phyloP scores from a whole-genome alignment of 2,329 filamentous ascomycete species.

The Didymellaceae sp. region DNA sequence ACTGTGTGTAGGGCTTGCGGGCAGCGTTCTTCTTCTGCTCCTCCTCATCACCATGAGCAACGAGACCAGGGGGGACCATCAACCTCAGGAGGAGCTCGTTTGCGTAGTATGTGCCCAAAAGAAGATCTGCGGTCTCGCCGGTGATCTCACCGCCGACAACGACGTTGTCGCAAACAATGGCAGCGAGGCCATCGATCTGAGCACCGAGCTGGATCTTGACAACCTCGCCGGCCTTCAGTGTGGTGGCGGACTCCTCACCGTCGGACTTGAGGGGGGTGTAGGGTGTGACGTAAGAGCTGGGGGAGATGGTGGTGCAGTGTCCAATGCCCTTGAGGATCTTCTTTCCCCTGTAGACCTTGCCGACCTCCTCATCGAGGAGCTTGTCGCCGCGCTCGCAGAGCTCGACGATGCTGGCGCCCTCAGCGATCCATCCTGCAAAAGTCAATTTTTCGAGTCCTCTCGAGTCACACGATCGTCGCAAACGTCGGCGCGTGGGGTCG shows the following conservation, averaged over 20 bases:
- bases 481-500: conserved; percentile 10
- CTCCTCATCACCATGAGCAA: conserved; percentile 84
- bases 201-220: conserved; percentile 99
- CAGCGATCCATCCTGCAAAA: conserved; percentile 68
- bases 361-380: conserved; percentile 88
- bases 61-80: conserved; percentile 87
- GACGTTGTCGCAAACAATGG: conserved; percentile 94
- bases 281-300: conserved; percentile 91
- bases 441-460: conserved; percentile 34
- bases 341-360: conserved; percentile 98
- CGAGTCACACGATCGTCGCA: conserved; percentile 16
- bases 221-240: conserved; percentile 83
- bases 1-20: conserved; percentile 82
- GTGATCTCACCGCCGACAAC: conserved; percentile 74
- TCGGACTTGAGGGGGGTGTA: conserved; percentile 93
- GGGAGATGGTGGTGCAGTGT: conserved; percentile 94
- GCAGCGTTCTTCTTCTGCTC: conserved; percentile 89
- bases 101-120: conserved; percentile 91
- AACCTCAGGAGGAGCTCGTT: conserved; percentile 93
- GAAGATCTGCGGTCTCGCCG: conserved; percentile 82
- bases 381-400: conserved; percentile 96
- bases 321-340: conserved; percentile 94
- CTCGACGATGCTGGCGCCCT: conserved; percentile 90
- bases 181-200: conserved; percentile 95
- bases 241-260: conserved; percentile 77